Evolutionary conservation across 1,139 yeast genomes (phyloP).

Genomic region (Geotrichum australiense): DNA sequence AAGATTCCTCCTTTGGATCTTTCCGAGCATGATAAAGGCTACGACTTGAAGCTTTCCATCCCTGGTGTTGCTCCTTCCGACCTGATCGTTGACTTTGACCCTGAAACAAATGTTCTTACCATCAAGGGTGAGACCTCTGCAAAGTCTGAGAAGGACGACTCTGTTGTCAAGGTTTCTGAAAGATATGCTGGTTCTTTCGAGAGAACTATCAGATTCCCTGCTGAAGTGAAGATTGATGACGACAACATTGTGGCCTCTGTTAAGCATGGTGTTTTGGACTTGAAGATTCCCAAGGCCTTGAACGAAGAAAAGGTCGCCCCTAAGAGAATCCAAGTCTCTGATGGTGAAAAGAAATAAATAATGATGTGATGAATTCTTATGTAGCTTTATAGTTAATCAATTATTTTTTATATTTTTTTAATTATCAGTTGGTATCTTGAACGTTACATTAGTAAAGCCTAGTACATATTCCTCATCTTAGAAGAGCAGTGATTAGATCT

Average conservation of each 20-base stretch:
- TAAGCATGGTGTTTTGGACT: conserved; percentile 45
- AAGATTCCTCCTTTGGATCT: conserved; percentile 9
- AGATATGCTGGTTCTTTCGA: conserved; percentile 36
- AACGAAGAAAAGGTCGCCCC: conserved; percentile 12
- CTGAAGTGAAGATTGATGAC: conserved; percentile 44
- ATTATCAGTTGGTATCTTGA: too few relatives aligned
- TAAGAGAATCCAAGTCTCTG: conserved; percentile 2
- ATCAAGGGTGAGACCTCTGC: conserved; percentile 19
- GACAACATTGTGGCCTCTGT: conserved; percentile 47
- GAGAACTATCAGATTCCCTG: conserved; percentile 48
- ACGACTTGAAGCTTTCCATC: conserved; percentile 31
- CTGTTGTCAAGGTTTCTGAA: conserved; percentile 17
- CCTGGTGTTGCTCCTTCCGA: conserved; percentile 49
- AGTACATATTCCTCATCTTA: too few relatives aligned
- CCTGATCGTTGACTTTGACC: conserved; percentile 49
- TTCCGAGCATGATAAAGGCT: conserved; percentile 1
- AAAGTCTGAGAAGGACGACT: conserved; percentile 15
- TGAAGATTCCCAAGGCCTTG: conserved; percentile 42
- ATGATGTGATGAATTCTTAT: too few relatives aligned
- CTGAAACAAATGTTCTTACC: conserved; percentile 27
- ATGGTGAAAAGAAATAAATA: too few relatives aligned
- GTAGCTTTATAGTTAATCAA: too few relatives aligned
- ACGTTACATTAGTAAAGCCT: too few relatives aligned
- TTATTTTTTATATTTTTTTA: too few relatives aligned
- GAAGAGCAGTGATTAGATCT: too few relatives aligned